Evolutionary conservation across 768 basidiomycete genomes (phyloP).

Genomic region (Tylopilus rubrobrunneus): DNA sequence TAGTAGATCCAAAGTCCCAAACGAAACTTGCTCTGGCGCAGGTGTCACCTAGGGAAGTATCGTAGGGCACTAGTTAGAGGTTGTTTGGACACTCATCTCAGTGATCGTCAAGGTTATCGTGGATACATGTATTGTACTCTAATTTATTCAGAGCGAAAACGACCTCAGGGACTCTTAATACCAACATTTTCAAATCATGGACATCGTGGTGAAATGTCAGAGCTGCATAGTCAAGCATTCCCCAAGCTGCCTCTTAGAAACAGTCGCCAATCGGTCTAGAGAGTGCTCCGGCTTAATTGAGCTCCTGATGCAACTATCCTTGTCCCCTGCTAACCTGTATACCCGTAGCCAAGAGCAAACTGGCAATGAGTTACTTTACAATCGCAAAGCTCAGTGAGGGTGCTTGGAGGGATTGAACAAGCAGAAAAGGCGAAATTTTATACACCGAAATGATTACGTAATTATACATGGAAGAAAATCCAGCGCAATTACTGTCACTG

Average conservation of each 20-base stretch:
- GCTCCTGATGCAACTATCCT: conserved; percentile 34
- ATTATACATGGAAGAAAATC: not conserved
- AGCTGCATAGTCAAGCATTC: conserved; percentile 75
- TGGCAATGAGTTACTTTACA: conserved; percentile 56
- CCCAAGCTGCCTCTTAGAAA: conserved; percentile 38
- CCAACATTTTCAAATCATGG: not conserved
- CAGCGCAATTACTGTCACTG: no score
- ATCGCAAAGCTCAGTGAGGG: conserved; percentile 30
- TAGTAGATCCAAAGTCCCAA: no score
- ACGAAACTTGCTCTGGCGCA: not conserved
- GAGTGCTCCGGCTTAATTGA: conserved; percentile 82
- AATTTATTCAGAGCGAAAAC: not conserved
- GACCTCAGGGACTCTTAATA: not conserved
- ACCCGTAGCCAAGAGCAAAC: conserved; percentile 46
- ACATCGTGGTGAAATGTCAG: conserved; percentile 40
- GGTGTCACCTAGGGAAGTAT: not conserved
- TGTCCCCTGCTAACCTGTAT: conserved; percentile 46
- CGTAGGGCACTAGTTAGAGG: not conserved
- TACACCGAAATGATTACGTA: conserved; percentile 12
- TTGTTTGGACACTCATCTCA: not conserved
- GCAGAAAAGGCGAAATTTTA: not conserved
- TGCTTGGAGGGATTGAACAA: not conserved
- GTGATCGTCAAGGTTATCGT: not conserved
- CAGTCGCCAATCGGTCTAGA: conserved; percentile 39
- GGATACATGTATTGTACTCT: not conserved